Evolutionary conservation across 495 filamentous ascomycete species (phyloP), one percentile per base, ranked within the genome.

Genomic region (Pyrenopolyporus hunteri): DNA sequence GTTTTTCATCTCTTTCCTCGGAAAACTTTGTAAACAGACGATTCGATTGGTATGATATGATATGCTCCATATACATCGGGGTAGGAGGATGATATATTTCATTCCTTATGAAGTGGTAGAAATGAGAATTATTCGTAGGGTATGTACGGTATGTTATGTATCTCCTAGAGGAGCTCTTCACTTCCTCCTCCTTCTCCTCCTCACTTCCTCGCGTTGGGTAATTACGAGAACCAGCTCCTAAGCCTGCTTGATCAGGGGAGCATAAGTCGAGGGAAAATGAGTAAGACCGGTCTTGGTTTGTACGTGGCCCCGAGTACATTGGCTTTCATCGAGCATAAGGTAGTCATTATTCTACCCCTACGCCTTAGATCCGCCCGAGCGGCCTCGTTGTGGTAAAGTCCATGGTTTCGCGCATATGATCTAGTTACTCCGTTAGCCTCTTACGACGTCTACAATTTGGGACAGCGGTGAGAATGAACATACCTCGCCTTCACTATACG

Each of bases 401-500:
- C 81, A 83, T 23, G 81, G 79, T 62, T 81, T 71, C 17, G 73
- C 71, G 68, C 78, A 81, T 46, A 82, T 73, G 55, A 82, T 78
- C 78, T 82, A 46, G 3, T 17, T 3, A 35, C 10, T 22, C 2
- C 19, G 60, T 71, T 60, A 64, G 46, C 11, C 3, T 29, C 9
- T 47, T 3, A 61, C 17, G 10, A 4, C 6, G 11, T 6, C 4
- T 17, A n/a, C 13, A 20, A 46, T 53, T 19, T 7, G n/a, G 9
- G 3, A 20, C 6, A 13, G 23, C 20, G 11, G 22, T 35, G n/a
- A 26, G 11, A 39, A 19, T 9, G 7, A 44, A 74, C 87, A 64
- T 73, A 97, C 92, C 88, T 99, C 95, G 73, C 95, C 95, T 77
- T 98, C 94, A 61, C 86, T 92, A 66, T 93, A 98, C 0, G 90